Percentiles rank a stretch among this genome's conserved stretches.
Conservation (phyloP, 345 rosid genomes). For the Ailanthus altissimus region DNA sequence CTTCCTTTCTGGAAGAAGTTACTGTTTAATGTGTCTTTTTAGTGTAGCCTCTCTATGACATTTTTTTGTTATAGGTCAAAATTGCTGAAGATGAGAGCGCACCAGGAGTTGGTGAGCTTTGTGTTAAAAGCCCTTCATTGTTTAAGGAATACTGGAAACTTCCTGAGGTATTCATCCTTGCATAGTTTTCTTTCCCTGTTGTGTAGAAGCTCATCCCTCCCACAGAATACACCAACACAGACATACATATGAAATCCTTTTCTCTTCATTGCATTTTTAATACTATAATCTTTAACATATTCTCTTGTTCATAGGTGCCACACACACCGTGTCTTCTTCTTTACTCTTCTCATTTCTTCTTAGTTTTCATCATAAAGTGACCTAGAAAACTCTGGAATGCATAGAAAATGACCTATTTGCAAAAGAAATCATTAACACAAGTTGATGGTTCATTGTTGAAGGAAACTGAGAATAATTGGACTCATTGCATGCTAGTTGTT, state of each 20-base stretch:
- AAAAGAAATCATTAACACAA: neutral
- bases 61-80: constrained; percentile 55
- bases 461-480: neutral
- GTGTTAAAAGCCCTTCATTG: constrained; percentile 86
- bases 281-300: neutral
- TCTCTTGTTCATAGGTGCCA: neutral
- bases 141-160: constrained; percentile 97
- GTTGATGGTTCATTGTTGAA: neutral
- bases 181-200: neutral
- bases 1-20: neutral
- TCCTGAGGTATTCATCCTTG: constrained; percentile 57
- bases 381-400: neutral
- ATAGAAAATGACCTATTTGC: neutral
- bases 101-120: constrained; percentile 77
- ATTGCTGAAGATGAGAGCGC: constrained; percentile 54
- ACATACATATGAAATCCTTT: neutral
- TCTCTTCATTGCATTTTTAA: neutral
- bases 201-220: neutral
- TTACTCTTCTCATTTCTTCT: neutral
- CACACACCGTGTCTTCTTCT: neutral
- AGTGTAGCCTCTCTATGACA: neutral
- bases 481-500: neutral
- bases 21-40: neutral
- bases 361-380: neutral
- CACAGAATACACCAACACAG: neutral